Evolutionary conservation across 495 filamentous ascomycete species (phyloP).

Genomic region (Thermothielavioides terrestris): DNA sequence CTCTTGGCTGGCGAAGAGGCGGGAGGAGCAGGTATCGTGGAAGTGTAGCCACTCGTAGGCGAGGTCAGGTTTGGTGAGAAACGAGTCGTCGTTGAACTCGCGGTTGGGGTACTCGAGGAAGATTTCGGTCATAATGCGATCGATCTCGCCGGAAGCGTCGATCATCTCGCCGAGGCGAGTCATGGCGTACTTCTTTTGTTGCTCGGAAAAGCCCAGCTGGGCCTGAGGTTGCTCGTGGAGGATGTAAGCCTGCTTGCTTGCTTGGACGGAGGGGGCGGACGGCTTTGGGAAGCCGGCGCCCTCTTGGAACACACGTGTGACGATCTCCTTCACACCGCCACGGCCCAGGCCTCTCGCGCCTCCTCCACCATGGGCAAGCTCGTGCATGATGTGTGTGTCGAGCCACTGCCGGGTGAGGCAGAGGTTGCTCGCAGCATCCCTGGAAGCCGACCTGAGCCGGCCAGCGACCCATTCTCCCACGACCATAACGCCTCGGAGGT

Average conservation of each 20-base stretch:
- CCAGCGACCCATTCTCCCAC: conserved; percentile 91
- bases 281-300: conserved; percentile 74
- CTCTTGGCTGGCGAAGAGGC: conserved; percentile 66
- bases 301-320: conserved; percentile 76
- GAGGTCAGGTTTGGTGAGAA: conserved; percentile 74
- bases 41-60: conserved; percentile 96
- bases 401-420: conserved; percentile 73
- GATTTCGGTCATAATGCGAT: conserved; percentile 70
- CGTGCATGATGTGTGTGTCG: conserved; percentile 64
- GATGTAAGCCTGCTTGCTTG: conserved; percentile 22
- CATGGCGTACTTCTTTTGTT: conserved; percentile 67
- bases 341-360: conserved; percentile 69
- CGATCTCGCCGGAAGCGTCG: conserved; percentile 79
- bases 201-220: conserved; percentile 58
- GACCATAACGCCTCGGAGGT: conserved; percentile 87
- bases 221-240: conserved; percentile 40
- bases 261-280: conserved; percentile 2
- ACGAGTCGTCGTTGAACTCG: conserved; percentile 85
- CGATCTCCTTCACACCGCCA: conserved; percentile 72
- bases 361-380: conserved; percentile 63
- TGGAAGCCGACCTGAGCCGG: conserved; percentile 53
- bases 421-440: conserved; percentile 21
- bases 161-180: conserved; percentile 78
- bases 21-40: conserved; percentile 70
- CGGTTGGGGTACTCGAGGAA: conserved; percentile 77